phyloP scores from a whole-genome alignment of 2,329 filamentous ascomycete genomes.

The Cladosporium sp. region DNA sequence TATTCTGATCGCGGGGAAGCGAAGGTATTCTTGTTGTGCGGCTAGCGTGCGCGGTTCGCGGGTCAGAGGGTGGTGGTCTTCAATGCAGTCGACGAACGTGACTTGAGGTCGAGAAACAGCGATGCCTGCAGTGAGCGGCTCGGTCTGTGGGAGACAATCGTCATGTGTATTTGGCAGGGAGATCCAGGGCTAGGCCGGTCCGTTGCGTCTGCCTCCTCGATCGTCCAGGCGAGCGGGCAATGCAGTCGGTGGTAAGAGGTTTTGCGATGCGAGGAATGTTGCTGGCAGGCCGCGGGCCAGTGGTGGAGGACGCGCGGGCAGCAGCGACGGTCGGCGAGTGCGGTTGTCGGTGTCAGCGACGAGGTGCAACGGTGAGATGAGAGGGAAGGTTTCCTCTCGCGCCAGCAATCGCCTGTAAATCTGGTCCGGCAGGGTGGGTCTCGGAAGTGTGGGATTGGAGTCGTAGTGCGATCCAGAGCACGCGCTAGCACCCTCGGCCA shows the following conservation, averaged over 20 bases:
- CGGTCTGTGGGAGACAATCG: not conserved
- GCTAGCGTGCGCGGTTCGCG: not conserved
- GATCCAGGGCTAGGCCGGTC: not conserved
- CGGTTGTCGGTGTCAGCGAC: not conserved
- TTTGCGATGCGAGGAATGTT: not conserved
- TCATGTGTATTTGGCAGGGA: conserved; percentile 8
- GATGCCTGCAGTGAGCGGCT: conserved; percentile 11
- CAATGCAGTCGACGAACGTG: conserved; percentile 9
- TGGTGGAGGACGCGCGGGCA: not conserved
- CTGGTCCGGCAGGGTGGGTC: conserved; percentile 6
- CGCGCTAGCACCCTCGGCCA: conserved; percentile 1
- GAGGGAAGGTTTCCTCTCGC: not conserved
- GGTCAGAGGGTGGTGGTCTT: conserved; percentile 10
- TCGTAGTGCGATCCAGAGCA: not conserved
- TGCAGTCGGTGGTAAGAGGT: not conserved
- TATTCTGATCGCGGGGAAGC: not conserved
- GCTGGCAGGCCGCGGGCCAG: not conserved
- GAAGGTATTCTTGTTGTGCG: not conserved
- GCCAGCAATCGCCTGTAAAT: not conserved
- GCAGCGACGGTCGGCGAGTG: not conserved
- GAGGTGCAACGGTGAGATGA: conserved; percentile 1
- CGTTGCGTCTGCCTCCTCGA: not conserved
- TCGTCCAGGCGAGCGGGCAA: conserved; percentile 3
- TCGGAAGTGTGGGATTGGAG: conserved; percentile 1
- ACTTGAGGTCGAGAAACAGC: conserved; percentile 6